Base-by-base conservation (phyloP, 108 stramenopile species). In the Skeletonema marinoi region DNA sequence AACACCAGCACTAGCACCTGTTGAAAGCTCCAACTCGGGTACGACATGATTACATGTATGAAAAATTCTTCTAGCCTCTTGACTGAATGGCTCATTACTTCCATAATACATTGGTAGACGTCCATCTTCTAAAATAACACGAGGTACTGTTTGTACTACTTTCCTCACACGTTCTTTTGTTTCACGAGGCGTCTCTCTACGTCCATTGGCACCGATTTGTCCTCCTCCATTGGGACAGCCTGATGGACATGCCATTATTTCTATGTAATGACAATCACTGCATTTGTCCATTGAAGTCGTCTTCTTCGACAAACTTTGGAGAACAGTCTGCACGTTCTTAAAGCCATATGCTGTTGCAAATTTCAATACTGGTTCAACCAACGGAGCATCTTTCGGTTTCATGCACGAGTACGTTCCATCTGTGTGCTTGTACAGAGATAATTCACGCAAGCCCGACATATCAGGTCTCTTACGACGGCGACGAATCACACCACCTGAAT, bases 211-310 rank as follows among this genome's bases (percentile, higher is more conserved):
- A n/a, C 70, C 73, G 2, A 70, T 76, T 72, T 96, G 95, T 51
- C 99, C 99, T 39, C 99, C 99, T 46, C 99, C 99, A 80, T 99
- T 99, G 42, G 92, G 77, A 75, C 99, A 98, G 31, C 98, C 98
- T 30, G 89, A 86, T 19, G 99, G 99, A 77, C 99, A 99, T 44
- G 99, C 99, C 98, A 99, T 98, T 21, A 94, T 88, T 86, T 99
- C 99, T 1, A 99, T 88, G 63, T 93, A 97, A 70, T 98, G 89
- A 68, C 86, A 90, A 17, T 65, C 60, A 39, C 41, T 73, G 8
- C 36, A 9, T 35, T 19, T 68, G 19, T 29, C 63, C 29, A 38
- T 12, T 31, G 42, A 17, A 60, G 12, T 54, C 35, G 12, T 46
- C 42, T 64, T 75, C 44, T 76, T 79, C 35, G 68, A 58, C 63